Conservation (phyloP, 2,329 filamentous ascomycete species). For the Pseudogymnoascus sp. region DNA sequence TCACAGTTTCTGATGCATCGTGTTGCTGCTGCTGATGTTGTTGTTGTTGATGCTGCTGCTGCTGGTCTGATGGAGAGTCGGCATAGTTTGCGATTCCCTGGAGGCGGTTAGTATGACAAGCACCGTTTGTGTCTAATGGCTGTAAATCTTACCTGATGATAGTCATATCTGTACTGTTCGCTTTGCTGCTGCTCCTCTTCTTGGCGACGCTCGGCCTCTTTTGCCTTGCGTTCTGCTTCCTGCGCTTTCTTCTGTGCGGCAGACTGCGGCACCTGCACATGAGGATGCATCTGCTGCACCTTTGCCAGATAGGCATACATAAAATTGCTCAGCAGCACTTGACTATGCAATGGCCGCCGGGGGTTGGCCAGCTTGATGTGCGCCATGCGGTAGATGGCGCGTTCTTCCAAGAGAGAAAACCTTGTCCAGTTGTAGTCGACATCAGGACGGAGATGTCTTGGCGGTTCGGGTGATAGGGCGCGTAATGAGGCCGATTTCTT, state of each 20-base stretch:
- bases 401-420: constrained; percentile 90
- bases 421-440: constrained; percentile 94
- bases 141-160: constrained; percentile 27
- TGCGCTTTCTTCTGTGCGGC: constrained; percentile 61
- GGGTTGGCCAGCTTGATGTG: constrained; percentile 99
- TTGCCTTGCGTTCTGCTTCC: constrained; percentile 46
- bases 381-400: constrained; percentile 96
- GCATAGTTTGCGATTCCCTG: constrained; percentile 31
- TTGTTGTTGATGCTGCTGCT: not conserved
- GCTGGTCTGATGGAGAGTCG: constrained; percentile 19
- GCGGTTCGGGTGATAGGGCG: constrained; percentile 74
- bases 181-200: constrained; percentile 26
- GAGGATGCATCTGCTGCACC: constrained; percentile 97
- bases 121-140: not conserved
- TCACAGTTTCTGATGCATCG: constrained; percentile 32
- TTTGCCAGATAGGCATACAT: constrained; percentile 99
- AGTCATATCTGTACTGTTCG: constrained; percentile 30
- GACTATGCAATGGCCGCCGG: constrained; percentile 80
- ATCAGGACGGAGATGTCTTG: constrained; percentile 69
- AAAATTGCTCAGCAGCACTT: constrained; percentile 95
- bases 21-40: constrained; percentile 19
- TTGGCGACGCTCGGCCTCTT: constrained; percentile 31
- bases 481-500: constrained; percentile 69
- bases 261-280: constrained; percentile 82
- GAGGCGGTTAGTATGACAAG: constrained; percentile 16